These are phyloP conservation scores for Leccinellum luteum DNA, from an alignment of 768 basidiomycete species.

Conservation along the genomic window DNA sequence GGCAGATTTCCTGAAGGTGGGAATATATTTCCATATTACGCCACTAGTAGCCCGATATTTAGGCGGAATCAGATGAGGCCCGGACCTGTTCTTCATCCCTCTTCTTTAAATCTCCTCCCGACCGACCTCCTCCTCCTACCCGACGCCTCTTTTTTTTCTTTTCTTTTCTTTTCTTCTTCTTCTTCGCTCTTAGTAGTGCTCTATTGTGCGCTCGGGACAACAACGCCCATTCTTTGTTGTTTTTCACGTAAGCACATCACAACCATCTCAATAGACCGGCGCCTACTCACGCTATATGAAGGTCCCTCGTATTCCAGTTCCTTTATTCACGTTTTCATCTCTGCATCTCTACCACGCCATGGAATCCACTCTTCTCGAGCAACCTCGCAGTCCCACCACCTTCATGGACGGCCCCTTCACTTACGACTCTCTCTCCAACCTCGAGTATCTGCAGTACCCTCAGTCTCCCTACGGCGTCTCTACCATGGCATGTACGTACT, in stretches of 20 bases:
- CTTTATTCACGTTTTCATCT: constrained; percentile 34
- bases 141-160: constrained; percentile 37
- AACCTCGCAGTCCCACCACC: constrained; percentile 48
- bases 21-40: constrained; percentile 14
- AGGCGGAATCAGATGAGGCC: constrained; percentile 29
- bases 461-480: constrained; percentile 60
- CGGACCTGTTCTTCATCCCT: constrained; percentile 30
- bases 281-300: constrained; percentile 12
- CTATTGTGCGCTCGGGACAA: constrained; percentile 35
- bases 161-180: constrained; percentile 24
- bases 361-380: constrained; percentile 52
- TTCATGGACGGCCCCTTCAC: constrained; percentile 48
- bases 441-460: constrained; percentile 70
- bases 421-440: constrained; percentile 45
- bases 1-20: constrained; percentile 18
- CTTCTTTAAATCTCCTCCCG: constrained; percentile 16
- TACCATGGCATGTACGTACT: constrained; percentile 58
- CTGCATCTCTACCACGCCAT: constrained; percentile 38
- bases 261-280: not conserved
- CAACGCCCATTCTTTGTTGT: constrained; percentile 30
- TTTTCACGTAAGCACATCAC: constrained; percentile 31
- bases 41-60: constrained; percentile 28
- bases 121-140: constrained; percentile 31
- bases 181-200: constrained; percentile 30
- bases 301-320: constrained; percentile 33